These are phyloP conservation scores for Phlebiopsis gigantea DNA, from an alignment of 768 basidiomycete genomes.

Conservation along the genomic window DNA sequence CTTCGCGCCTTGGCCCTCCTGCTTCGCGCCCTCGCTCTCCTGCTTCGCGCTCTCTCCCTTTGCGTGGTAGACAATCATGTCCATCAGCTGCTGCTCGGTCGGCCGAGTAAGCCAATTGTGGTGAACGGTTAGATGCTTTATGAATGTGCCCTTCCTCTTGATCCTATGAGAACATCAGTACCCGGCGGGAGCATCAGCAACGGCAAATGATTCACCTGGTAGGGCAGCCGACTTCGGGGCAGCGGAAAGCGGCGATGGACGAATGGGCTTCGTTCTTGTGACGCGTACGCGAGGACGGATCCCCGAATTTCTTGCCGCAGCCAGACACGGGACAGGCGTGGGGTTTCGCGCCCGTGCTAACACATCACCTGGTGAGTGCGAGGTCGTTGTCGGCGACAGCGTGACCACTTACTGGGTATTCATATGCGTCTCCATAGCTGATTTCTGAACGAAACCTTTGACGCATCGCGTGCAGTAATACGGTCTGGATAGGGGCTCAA, in stretches of 20 bases:
- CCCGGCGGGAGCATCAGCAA: neutral
- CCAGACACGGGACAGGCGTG: slow-evolving; percentile 40
- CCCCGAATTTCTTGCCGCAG: slow-evolving; percentile 53
- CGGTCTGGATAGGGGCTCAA: slow-evolving; percentile 32
- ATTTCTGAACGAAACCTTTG: slow-evolving; percentile 53
- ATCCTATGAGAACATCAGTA: slow-evolving; percentile 3
- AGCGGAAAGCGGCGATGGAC: slow-evolving; percentile 13
- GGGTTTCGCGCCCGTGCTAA: slow-evolving; percentile 36
- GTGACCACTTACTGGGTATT: slow-evolving; percentile 56
- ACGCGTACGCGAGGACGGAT: slow-evolving; percentile 65
- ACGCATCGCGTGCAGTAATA: slow-evolving; percentile 46
- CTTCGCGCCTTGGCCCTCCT: neutral
- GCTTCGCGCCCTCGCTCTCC: too few species aligned
- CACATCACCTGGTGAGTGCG: neutral
- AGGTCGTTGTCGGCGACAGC: neutral
- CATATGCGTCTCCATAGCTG: slow-evolving; percentile 55
- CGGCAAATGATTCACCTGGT: slow-evolving; percentile 3
- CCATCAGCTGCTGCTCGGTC: neutral
- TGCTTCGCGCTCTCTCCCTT: too few species aligned
- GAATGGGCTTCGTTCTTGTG: slow-evolving; percentile 59
- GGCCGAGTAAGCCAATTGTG: slow-evolving; percentile 28
- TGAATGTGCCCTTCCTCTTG: slow-evolving; percentile 8
- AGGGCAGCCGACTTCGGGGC: slow-evolving; percentile 3
- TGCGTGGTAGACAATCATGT: neutral
- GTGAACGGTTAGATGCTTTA: slow-evolving; percentile 17